A percentile compares a stretch with the other conserved stretches of the same genome.
phyloP scores from a whole-genome alignment of 2,329 filamentous ascomycete species.

The Atkinsonella hypoxylon region DNA sequence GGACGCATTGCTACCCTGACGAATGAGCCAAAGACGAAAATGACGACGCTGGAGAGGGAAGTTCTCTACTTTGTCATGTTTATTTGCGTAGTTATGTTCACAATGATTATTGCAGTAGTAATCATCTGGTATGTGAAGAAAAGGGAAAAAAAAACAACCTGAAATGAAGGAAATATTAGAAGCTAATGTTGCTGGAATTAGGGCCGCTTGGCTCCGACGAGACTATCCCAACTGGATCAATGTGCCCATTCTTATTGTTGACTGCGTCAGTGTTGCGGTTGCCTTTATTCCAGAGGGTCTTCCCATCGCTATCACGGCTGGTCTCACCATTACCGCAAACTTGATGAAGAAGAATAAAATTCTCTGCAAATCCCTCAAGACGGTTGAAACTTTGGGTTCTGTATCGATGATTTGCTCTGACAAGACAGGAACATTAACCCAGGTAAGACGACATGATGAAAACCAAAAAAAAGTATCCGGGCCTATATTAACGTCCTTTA shows the following conservation, averaged over 20 bases:
- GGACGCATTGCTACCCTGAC: conserved; percentile 64
- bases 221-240: conserved; percentile 59
- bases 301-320: conserved; percentile 57
- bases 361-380: conserved; percentile 69
- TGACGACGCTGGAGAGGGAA: conserved; percentile 62
- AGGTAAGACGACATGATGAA: conserved; percentile 18
- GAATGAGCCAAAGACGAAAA: conserved; percentile 51
- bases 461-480: not conserved
- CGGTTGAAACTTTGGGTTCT: conserved; percentile 62
- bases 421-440: conserved; percentile 61
- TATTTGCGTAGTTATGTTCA: conserved; percentile 55
- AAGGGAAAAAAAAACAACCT: not conserved
- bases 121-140: conserved; percentile 44
- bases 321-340: conserved; percentile 63
- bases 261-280: conserved; percentile 59
- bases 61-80: conserved; percentile 61
- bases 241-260: conserved; percentile 59
- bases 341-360: conserved; percentile 68
- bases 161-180: no score
- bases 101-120: conserved; percentile 52
- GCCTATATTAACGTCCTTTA: conserved; percentile 12
- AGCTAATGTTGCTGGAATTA: conserved; percentile 15
- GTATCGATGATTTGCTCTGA: conserved; percentile 67
- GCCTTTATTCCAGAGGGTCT: conserved; percentile 68
- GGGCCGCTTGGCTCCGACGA: conserved; percentile 58